Evolutionary conservation across 2,329 filamentous ascomycete genomes (phyloP), one percentile per base, ranked within the genome.

Genomic region (Hypoxylon sp.): DNA sequence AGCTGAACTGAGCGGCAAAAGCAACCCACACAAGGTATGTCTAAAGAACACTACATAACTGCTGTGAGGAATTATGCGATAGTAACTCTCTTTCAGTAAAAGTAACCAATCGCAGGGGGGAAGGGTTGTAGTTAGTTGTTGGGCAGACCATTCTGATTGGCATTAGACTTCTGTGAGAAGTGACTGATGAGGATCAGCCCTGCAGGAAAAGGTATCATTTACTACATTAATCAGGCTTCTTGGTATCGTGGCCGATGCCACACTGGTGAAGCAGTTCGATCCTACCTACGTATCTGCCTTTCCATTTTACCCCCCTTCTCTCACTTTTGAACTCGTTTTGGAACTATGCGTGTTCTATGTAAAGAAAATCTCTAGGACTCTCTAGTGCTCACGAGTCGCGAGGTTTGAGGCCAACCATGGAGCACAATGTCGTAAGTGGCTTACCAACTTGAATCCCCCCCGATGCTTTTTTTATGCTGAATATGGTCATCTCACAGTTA

Each of bases 181-280:
- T 63, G 57, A 62, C 53, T 62, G 64, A 62, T 70, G 65, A 68
- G 65, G 65, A 70, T 66, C 59, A 61, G 50, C 68, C 55, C 48
- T 68, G 62, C 68, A 70, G 53, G 50, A 51, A 63, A 36, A 58
- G 41, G 50, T 64, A 61, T 57, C 59, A 63, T 65, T 64, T 68
- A 60, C 68, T 64, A 70, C 65, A 62, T 63, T 66, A 21, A 53
- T 66, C 45, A 56, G 57, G 49, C 57, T 59, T 57, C 62, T 60
- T 70, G 61, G 68, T 67, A 67, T 68, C 64, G 49, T 60, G 64
- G 53, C 9, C 23, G 53, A 67, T 65, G 50, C 25, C 30, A 61
- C 65, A 56, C 34, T 56, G 51, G 36, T 38, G 51, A 57, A 49
- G 59, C 34, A 63, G 49, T 28, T 60, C 21, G 38, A 66, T 63